Evolutionary conservation across 73 alveolate genomes (phyloP), one percentile per base, ranked within the genome.

Genomic region (Paramecium bursaria): DNA sequence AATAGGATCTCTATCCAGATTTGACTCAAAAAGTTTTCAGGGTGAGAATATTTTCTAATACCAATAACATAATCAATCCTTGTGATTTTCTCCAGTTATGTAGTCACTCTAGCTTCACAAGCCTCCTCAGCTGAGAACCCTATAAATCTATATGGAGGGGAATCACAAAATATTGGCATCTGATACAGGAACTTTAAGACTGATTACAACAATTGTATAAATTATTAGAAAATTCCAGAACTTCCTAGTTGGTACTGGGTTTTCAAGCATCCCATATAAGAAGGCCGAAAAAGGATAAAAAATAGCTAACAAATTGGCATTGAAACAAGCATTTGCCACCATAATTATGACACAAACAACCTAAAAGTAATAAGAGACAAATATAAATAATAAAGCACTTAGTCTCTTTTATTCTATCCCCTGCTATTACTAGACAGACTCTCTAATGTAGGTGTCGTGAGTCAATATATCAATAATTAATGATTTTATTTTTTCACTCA

Each of bases 1-100:
- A 86, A 55, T 10, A 87, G 1, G 15, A 86, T 48, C 31, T 90
- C 95, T 15, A 75, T 67, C 46, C 86, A 50, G 0, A 90, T 76
- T 11, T 91, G 89, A 2, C 87, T 85, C 27, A 90, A 87, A 55
- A 74, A 87, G 11, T 89, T 48, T 31, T 67, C 79, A 3, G 90
- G 87, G 21, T 93, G 93, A 1, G 89, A 52, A 74, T 86, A 90
- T 73, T 90, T 90, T 50, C 75, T 77, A 13, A 90, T 51, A 7
- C 95, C 95, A 17, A 90, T 86, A 3, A 90, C 75, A 53, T 75
- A 90, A 48, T 90, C 95, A 3, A 86, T 46, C 19, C 95, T 86
- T 27, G 86, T 77, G 23, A 87, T 48, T 44, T 82, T 82, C 19
- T 60, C 61, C 53, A 53, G 33, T 39, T 87, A 30, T 48, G 90